Conservation (phyloP, 2,329 filamentous ascomycete species). For the Fusarium sp. region DNA sequence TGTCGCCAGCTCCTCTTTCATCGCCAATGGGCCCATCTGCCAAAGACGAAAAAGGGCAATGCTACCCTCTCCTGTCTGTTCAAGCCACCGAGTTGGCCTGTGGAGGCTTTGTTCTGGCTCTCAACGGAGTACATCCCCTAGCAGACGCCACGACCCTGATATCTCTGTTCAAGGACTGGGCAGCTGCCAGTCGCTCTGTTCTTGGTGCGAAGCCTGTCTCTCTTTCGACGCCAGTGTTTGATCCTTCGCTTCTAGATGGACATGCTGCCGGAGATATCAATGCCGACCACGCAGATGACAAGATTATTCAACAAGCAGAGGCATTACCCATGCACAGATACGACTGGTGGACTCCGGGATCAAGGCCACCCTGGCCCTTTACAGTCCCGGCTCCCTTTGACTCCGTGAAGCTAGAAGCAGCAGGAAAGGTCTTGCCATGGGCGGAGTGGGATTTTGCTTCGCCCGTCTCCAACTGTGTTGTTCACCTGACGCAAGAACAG, state of each 20-base stretch:
- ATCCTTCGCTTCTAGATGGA: constrained; percentile 27
- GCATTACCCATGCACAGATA: constrained; percentile 37
- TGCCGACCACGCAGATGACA: constrained; percentile 2
- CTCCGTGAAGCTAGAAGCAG: background rate
- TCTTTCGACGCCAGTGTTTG: background rate
- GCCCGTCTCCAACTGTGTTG: constrained; percentile 36
- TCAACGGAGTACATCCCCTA: constrained; percentile 37
- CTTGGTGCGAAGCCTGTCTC: background rate
- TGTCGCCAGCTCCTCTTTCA: constrained; percentile 1
- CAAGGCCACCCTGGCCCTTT: constrained; percentile 26
- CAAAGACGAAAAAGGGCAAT: background rate
- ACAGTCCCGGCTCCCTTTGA: constrained; percentile 15
- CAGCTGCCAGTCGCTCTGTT: constrained; percentile 1
- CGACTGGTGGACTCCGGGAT: constrained; percentile 38
- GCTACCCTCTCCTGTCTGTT: constrained; percentile 26
- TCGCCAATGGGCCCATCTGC: background rate
- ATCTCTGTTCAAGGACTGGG: constrained; percentile 39
- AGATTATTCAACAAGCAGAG: constrained; percentile 9
- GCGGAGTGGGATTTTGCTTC: constrained; percentile 34
- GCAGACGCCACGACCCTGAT: constrained; percentile 39
- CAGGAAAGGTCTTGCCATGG: constrained; percentile 38
- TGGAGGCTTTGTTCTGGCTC: constrained; percentile 32
- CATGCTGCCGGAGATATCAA: constrained; percentile 35
- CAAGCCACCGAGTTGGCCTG: constrained; percentile 38
- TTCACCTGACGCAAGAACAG: constrained; percentile 35